Evolutionary conservation across 2,329 filamentous ascomycete species (phyloP).

Genomic region (Madurella mycetomatis): DNA sequence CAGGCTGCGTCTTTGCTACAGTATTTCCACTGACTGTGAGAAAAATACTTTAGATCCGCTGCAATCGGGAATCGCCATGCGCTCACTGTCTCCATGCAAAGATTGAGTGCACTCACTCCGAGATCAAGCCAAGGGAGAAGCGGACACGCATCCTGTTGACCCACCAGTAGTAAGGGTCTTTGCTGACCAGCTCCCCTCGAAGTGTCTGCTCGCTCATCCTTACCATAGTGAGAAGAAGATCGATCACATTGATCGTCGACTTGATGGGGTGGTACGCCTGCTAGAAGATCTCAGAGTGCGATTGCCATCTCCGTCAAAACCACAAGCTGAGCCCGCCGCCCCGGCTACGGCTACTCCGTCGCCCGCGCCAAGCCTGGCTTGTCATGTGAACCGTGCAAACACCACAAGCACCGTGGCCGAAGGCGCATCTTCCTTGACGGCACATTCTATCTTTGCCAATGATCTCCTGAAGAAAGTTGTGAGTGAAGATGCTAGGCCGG

Average conservation of each 20-base stretch:
- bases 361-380: slow-evolving; percentile 17
- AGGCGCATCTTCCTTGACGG: slow-evolving; percentile 42
- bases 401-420: slow-evolving; percentile 35
- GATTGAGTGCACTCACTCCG: slow-evolving; percentile 35
- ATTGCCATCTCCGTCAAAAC: neutral
- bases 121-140: slow-evolving; percentile 33
- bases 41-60: slow-evolving; percentile 29
- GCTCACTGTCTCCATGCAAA: slow-evolving; percentile 35
- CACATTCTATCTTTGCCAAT: slow-evolving; percentile 44
- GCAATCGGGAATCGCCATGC: slow-evolving; percentile 36
- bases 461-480: slow-evolving; percentile 40
- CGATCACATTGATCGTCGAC: slow-evolving; percentile 35
- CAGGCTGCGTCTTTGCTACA: too few relatives aligned
- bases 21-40: neutral
- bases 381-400: slow-evolving; percentile 14
- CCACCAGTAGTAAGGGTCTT: slow-evolving; percentile 34
- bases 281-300: slow-evolving; percentile 32
- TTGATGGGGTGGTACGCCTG: slow-evolving; percentile 33
- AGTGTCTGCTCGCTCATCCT: neutral
- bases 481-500: slow-evolving; percentile 28
- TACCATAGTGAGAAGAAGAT: slow-evolving; percentile 35
- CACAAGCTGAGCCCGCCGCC: neutral
- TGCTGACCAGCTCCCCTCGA: neutral
- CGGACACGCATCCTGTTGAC: slow-evolving; percentile 35
- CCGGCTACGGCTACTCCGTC: neutral